phyloP scores from a whole-genome alignment of 352 stramenopile species.

The Pythium phragmiticola region DNA sequence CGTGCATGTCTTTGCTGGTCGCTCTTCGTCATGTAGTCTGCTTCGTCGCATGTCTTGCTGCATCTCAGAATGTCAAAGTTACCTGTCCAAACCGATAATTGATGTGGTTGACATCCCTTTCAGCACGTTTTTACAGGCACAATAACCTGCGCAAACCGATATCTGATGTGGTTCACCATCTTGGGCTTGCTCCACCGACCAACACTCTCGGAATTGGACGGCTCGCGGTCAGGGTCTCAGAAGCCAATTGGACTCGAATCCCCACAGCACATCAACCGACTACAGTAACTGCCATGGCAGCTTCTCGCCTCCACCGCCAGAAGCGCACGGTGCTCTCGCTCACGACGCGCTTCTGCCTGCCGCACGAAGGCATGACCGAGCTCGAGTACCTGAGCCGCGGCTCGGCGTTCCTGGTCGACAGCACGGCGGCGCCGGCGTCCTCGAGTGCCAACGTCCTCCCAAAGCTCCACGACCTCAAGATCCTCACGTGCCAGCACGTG shows the following conservation, averaged over 20 bases:
- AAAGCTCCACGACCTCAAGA: constrained; percentile 15
- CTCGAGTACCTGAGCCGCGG: constrained; percentile 79
- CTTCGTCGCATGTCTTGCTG: no score
- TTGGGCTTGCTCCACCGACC: no score
- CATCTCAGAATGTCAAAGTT: no score
- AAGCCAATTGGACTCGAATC: constrained; percentile 10
- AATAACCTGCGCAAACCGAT: background rate
- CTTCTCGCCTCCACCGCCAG: constrained; percentile 12
- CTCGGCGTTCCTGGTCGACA: constrained; percentile 60
- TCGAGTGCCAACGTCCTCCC: background rate
- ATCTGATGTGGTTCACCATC: constrained; percentile 1
- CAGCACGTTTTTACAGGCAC: no score
- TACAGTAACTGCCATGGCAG: background rate
- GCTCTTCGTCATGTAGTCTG: no score
- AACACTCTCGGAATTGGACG: constrained; percentile 2
- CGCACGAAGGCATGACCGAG: constrained; percentile 70
- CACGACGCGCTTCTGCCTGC: constrained; percentile 76
- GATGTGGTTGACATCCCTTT: no score
- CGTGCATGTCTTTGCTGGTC: no score
- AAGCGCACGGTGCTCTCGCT: constrained; percentile 60
- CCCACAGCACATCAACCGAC: background rate
- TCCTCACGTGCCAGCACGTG: constrained; percentile 82
- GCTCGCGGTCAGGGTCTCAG: background rate
- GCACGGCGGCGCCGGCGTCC: constrained; percentile 4
- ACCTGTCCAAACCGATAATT: no score